Evolutionary conservation across 176 grass and related monocot genomes (phyloP), one percentile per base, ranked within the genome.

Genomic region (Aegilops umbellulata): DNA sequence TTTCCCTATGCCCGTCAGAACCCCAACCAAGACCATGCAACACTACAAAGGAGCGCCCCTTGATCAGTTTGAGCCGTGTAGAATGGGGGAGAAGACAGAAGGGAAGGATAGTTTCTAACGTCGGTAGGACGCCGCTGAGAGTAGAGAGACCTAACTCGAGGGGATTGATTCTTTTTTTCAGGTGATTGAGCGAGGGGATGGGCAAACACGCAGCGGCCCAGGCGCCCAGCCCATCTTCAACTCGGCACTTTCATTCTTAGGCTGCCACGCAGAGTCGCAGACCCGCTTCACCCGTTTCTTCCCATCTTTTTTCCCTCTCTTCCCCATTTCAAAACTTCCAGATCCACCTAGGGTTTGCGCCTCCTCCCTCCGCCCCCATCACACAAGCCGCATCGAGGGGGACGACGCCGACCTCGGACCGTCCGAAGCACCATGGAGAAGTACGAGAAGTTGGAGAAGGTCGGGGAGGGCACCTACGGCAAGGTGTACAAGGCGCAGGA

Each of bases 381-480:
- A 8, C 66, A 10, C 17, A 10, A 38, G 66, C 66, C 66, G 66
- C 66, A 17, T 19, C 65, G 7, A 29, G 27, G 65, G 32, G 7
- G 65, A 24, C n/a, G 58, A 62, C 60, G 51, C 12, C 66, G 79
- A 41, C 5, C 22, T 58, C 55, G 55, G 20, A 22, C 55, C 19
- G 20, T 22, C 55, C 19, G 55, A 58, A 58, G 55, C 17, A 2
- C 31, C 65, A 92, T 94, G 92, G 97, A 96, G 61, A 96, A 94
- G 90, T 99, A 99, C 90, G 97, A 99, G 87, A 99, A 99, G 94
- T 86, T 94, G 72, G 94, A 94, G 90, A 99, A 99, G 89, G 94
- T 99, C 1, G 89, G 89, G 8, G 89, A 87, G 16, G 69, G 69
- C 60, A 81, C 69, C 47, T 90, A 99, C 80, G 65, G 66, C 4